Base-by-base conservation (phyloP, 768 basidiomycete species). In the Suillus ampliporus region DNA sequence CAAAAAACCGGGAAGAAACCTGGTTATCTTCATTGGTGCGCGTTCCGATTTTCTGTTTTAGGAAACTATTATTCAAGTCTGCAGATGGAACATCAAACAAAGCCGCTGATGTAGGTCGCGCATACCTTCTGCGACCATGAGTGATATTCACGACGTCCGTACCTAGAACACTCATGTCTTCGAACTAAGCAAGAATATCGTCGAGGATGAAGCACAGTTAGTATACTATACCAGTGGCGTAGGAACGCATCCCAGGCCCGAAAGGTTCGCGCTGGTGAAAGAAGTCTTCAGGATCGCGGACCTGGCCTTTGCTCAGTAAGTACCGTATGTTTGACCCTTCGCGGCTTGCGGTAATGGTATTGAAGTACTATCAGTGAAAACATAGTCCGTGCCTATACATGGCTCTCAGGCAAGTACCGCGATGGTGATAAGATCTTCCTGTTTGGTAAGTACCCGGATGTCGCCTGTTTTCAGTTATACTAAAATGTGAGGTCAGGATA, bases 171-270 rank as follows among this genome's bases (percentile, higher is more conserved):
- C 76, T 58, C 76, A 79, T 38, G 68, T 80, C n/a, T 67, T 79
- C n/a, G 75, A 78, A 57, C 56, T 79, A 2, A 78, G 78, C 48
- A 66, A 65, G 40, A 70, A 67, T 5, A 61, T 79, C n/a, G 61
- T 65, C 5, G 65, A 73, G 44, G 60, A 70, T 15, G 35, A 46
- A 9, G 64, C 61, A 31, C 79, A 79, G 61, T 57, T 66, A 14
- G 74, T 76, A 2, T 79, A 76, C 60, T 80, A 79, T 58, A 72
- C 73, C 46, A 78, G 77, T 44, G 78, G 78, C 1, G 77, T 80
- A 46, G 78, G 78, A 15, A 79, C 79, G 0, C 68, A 72, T 40
- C 74, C 71, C 0, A 71, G 69, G 46, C 70, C 74, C 4, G 53
- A 67, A 14, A 72, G 75, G 54, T 61, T 74, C 2, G 1, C 78